Conservation (phyloP, 2,329 filamentous ascomycete genomes). For the Colletotrichum gigasporum region DNA sequence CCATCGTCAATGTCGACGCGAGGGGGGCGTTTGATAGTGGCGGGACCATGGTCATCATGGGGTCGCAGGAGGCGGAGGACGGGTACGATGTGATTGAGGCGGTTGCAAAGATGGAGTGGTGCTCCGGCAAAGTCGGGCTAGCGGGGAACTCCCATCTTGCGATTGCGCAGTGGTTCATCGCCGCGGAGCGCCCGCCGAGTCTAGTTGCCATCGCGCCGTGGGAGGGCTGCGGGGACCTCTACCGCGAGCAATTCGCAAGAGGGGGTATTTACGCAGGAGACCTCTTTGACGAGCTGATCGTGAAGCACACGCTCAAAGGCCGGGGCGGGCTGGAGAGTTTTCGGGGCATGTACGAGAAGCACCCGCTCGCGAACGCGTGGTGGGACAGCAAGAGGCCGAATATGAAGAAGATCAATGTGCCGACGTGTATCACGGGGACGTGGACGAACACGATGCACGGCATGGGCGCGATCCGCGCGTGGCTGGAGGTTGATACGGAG, state of each 20-base stretch:
- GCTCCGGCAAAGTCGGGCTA: conserved; percentile 38
- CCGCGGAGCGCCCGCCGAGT: conserved; percentile 30
- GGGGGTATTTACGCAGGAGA: conserved; percentile 35
- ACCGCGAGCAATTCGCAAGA: conserved; percentile 36
- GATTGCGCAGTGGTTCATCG: conserved; percentile 37
- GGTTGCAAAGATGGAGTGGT: conserved; percentile 36
- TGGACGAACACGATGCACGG: conserved; percentile 33
- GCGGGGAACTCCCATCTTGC: conserved; percentile 39
- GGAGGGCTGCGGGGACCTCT: conserved; percentile 49
- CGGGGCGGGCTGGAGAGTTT: conserved; percentile 36
- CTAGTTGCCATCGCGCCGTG: conserved; percentile 42
- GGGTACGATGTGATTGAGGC: conserved; percentile 38
- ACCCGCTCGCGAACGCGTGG: conserved; percentile 35
- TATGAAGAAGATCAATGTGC: conserved; percentile 35
- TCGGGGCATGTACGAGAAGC: conserved; percentile 33
- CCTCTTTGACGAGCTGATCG: conserved; percentile 33
- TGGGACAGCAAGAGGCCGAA: conserved; percentile 38
- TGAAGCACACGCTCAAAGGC: conserved; percentile 33
- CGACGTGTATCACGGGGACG: conserved; percentile 33
- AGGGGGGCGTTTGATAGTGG: conserved; percentile 39
- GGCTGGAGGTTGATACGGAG: conserved; percentile 44
- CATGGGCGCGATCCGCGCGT: conserved; percentile 38
- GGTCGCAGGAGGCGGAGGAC: conserved; percentile 36
- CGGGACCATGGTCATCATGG: conserved; percentile 37
- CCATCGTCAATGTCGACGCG: conserved; percentile 40